phyloP scores from a whole-genome alignment of 2,329 filamentous ascomycete species.

The Paraconiothyrium brasiliense region DNA sequence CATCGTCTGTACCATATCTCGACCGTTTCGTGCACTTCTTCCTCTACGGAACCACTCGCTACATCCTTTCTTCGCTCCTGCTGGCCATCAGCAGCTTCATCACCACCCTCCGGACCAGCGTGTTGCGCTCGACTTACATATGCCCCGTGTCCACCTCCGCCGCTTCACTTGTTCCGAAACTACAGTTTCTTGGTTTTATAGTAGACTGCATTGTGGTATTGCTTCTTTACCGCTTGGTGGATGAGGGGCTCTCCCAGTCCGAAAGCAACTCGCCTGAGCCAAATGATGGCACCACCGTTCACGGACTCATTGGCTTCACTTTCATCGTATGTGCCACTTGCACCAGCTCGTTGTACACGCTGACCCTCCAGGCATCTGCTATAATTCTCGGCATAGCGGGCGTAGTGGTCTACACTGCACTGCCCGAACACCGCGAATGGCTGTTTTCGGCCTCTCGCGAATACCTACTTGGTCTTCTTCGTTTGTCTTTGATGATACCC shows the following conservation, averaged over 20 bases:
- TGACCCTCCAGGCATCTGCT: conserved; percentile 42
- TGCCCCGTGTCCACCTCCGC: conserved; percentile 39
- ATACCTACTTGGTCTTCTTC: conserved; percentile 45
- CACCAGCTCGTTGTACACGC: conserved; percentile 9
- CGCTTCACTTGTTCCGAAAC: conserved; percentile 36
- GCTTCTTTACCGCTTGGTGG: conserved; percentile 37
- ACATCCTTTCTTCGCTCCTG: conserved; percentile 42
- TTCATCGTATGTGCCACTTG: conserved; percentile 32
- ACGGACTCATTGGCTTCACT: conserved; percentile 39
- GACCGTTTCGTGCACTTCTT: conserved; percentile 39
- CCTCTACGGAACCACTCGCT: conserved; percentile 41
- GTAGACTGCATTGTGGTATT: conserved; percentile 40
- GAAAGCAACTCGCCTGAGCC: conserved; percentile 38
- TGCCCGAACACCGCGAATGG: conserved; percentile 49
- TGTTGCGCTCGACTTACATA: conserved; percentile 44
- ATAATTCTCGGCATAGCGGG: conserved; percentile 41
- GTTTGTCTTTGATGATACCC: conserved; percentile 50
- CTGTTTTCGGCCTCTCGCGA: conserved; percentile 43
- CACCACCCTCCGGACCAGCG: conserved; percentile 37
- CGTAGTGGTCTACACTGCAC: conserved; percentile 38
- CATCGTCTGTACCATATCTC: conserved; percentile 31
- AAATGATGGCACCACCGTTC: conserved; percentile 39
- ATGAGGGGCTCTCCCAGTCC: conserved; percentile 34
- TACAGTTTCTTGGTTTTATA: conserved; percentile 42
- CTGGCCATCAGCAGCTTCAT: conserved; percentile 45